Percentiles rank a stretch among this genome's conserved stretches.
Evolutionary conservation across 1,139 yeast species (phyloP).

Genomic region (Protomyces gravidus): DNA sequence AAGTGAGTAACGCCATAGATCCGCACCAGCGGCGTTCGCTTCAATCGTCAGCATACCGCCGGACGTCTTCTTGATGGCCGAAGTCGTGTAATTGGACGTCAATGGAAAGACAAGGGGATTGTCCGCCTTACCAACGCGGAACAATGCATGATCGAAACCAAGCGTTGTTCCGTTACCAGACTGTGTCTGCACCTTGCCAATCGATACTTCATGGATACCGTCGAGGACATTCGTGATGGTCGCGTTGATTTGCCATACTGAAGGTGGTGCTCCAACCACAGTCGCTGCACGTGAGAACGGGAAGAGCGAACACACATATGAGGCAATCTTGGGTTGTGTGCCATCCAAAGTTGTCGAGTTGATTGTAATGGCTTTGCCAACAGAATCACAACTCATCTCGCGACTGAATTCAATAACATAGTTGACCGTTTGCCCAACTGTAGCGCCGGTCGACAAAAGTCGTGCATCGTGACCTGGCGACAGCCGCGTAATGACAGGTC

Average conservation of each 20-base stretch:
- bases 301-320: conserved; percentile 4
- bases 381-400: conserved; percentile 27
- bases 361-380: conserved; percentile 19
- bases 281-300: neutral
- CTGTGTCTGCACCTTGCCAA: conserved; percentile 17
- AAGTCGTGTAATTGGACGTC: conserved; percentile 25
- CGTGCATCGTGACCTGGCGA: conserved; percentile 29
- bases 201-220: conserved; percentile 27
- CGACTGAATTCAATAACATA: conserved; percentile 24
- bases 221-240: conserved; percentile 21
- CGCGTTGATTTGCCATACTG: conserved; percentile 20
- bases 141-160: conserved; percentile 23
- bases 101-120: conserved; percentile 29
- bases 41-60: conserved; percentile 21
- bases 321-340: conserved; percentile 18
- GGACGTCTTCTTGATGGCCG: conserved; percentile 2
- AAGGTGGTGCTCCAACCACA: conserved; percentile 20
- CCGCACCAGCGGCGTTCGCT: conserved; percentile 30
- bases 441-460: conserved; percentile 5
- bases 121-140: conserved; percentile 25
- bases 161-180: conserved; percentile 6
- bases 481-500: conserved; percentile 28
- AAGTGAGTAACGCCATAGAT: conserved; percentile 26
- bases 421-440: conserved; percentile 2
- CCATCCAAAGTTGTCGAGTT: conserved; percentile 25